Evolutionary conservation across 805 yeast genomes (phyloP), one percentile per base, ranked within the genome.

Genomic region (Pichia kluyveri): DNA sequence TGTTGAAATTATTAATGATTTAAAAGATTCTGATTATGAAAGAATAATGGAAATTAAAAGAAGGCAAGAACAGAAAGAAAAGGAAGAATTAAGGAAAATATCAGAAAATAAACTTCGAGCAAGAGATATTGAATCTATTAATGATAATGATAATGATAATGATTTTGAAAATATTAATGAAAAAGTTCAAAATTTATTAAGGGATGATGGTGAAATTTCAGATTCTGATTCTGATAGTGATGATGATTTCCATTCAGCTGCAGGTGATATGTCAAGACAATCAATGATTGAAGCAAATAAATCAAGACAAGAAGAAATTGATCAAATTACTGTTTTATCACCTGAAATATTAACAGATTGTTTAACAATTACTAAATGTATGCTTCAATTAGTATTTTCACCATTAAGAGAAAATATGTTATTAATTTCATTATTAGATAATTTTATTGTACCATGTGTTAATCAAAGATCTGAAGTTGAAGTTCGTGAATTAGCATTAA

Each of bases 1-100:
- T 18, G 77, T 84, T n/a, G 97, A 91, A 69, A 78, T 88, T 17
- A 80, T 89, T 38, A 80, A 87, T 40, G 97, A 90, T 69, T 72
- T 90, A 44, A 77, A 87, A 60, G 96, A 89, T 62, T 73, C 80
- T 9, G 76, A 72, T 31, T 61, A 67, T 40, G 76, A 69, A 42
- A 64, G 57, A 43, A 50, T 49, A 9, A 27, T 48, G 40, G 42
- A 43, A 17, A 17, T 30, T 19, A 47, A 38, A 37, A 36, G 28
- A 18, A 40, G 27, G 38, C 44, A 41, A 34, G 37, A 41, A 31
- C 31, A 38, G 23, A 41, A 18, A 4, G 23, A n/a, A 15, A 43
- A 19, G 28, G 17, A 19, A 19, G 23, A 5, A 17, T 15, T 38
- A 19, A 37, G 15, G 32, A 44, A 27, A 30, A 5, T 5, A 30